phyloP scores from a whole-genome alignment of 345 rosid genomes.

The Salix dunnii region DNA sequence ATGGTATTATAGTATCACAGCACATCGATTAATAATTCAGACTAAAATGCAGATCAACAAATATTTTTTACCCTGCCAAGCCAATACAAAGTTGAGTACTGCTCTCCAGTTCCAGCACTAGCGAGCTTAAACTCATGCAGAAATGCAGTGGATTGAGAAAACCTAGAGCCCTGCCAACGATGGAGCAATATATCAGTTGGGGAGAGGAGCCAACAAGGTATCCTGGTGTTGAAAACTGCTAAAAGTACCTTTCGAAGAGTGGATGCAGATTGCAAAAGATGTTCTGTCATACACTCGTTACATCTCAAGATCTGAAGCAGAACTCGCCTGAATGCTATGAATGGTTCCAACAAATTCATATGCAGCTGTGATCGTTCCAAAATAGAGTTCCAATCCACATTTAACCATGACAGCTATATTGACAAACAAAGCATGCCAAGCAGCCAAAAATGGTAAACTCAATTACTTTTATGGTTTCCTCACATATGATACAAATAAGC shows the following conservation, averaged over 20 bases:
- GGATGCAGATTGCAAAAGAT: conserved; percentile 89
- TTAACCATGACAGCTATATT: conserved; percentile 67
- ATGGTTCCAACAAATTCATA: conserved; percentile 90
- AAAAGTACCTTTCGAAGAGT: conserved; percentile 81
- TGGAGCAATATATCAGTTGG: conserved; percentile 14
- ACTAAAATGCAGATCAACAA: not conserved
- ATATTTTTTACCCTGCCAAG: conserved; percentile 70
- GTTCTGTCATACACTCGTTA: conserved; percentile 49
- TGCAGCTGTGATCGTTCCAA: conserved; percentile 69
- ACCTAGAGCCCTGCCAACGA: conserved; percentile 65
- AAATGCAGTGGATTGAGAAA: conserved; percentile 84
- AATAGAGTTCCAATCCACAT: conserved; percentile 69
- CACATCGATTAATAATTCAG: not conserved
- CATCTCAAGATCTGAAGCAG: conserved; percentile 78
- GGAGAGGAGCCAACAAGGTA: not conserved
- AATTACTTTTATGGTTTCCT: not conserved
- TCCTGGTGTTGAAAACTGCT: not conserved
- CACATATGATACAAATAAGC: not conserved
- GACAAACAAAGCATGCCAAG: conserved; percentile 25
- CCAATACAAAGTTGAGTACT: conserved; percentile 55
- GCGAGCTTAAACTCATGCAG: conserved; percentile 82
- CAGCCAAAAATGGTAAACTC: conserved; percentile 1
- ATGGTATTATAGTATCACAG: not conserved
- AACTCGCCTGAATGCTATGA: conserved; percentile 80
- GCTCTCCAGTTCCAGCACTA: conserved; percentile 42